Evolutionary conservation across 129 eudicot species (phyloP), one percentile per base, ranked within the genome.

Genomic region (Kitagawia praeruptora): DNA sequence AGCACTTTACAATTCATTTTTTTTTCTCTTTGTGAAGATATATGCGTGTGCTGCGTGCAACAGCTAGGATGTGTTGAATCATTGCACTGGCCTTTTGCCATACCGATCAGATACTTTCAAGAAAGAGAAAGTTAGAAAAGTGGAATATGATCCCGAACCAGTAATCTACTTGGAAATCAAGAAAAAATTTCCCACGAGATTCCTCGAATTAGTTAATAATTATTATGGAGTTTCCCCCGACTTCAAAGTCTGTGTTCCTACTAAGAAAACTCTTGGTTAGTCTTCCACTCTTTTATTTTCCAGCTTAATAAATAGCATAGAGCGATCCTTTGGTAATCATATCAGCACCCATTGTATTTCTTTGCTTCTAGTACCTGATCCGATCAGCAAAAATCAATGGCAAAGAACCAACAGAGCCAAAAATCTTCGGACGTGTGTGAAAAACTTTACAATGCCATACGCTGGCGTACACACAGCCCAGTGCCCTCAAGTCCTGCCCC

Each of bases 111-210:
- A 46, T 7, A 42, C 77, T 74, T 74, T n/a, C 13, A 6, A 45
- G 37, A 27, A 45, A 74, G 46, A 7, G 38, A 74, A 13, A 47
- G 6, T 34, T 25, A 5, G 12, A 27, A 74, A 46, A 46, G 56
- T n/a, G 34, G 77, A 74, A 74, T 74, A 74, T 27, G 58, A 25
- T 74, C 61, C 77, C 6, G 40, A 74, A 46, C 77, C 58, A 25
- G 51, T 74, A 74, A 74, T 25, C 41, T 74, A 46, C 61, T n/a
- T 46, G 27, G 39, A 74, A 74, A 74, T 10, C 4, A 23, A 38
- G 48, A 39, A 73, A 18, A 41, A 28, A 21, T 23, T 41, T 73
- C 76, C 7, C 28, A 45, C 28, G 34, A 74, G 77, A 74, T 74
- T 45, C 77, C 77, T 42, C 34, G 3, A 6, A 67, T 67, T 67